A percentile compares a stretch with the other conserved stretches of the same genome.
Evolutionary conservation across 83 land plant species (phyloP).

Genomic region (Thuja plicata): DNA sequence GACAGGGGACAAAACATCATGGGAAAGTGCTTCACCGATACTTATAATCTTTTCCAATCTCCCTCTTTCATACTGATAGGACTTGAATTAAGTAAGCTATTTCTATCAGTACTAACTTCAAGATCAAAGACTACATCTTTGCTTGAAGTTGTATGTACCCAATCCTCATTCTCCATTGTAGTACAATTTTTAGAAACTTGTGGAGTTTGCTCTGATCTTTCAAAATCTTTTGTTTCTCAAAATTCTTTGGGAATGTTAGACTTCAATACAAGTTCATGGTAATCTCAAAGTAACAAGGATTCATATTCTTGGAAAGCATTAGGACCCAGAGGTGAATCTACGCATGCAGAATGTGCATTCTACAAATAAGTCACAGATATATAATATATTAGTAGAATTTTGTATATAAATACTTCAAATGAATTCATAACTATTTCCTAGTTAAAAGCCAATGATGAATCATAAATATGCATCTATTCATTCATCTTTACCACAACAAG

Average conservation of each 20-base stretch:
- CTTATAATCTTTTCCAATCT: conserved; percentile 27
- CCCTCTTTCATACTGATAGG: no score
- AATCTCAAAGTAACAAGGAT: conserved; percentile 77
- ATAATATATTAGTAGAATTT: no score
- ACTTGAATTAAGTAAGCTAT: no score
- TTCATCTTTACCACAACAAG: no score
- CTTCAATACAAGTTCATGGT: conserved; percentile 51
- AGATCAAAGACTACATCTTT: no score
- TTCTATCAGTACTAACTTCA: no score
- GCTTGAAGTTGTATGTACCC: conserved; percentile 32
- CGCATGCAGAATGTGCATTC: no score
- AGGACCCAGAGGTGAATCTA: no score
- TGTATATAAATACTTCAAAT: background rate
- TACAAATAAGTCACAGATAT: no score
- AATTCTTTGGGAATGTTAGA: conserved; percentile 1
- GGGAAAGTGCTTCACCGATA: conserved; percentile 81
- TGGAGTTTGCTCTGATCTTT: conserved; percentile 5
- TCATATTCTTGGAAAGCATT: no score
- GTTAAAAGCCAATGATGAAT: background rate
- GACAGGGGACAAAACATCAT: conserved; percentile 82
- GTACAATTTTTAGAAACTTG: background rate
- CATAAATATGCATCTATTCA: no score
- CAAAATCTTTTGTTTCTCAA: conserved; percentile 1
- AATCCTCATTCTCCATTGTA: conserved; percentile 27
- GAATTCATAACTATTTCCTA: background rate